Percentiles rank a stretch among this genome's conserved stretches.
These are phyloP conservation scores for Davidsoniella eucalypti DNA, from an alignment of 2,329 filamentous ascomycete species.

Conservation along the genomic window DNA sequence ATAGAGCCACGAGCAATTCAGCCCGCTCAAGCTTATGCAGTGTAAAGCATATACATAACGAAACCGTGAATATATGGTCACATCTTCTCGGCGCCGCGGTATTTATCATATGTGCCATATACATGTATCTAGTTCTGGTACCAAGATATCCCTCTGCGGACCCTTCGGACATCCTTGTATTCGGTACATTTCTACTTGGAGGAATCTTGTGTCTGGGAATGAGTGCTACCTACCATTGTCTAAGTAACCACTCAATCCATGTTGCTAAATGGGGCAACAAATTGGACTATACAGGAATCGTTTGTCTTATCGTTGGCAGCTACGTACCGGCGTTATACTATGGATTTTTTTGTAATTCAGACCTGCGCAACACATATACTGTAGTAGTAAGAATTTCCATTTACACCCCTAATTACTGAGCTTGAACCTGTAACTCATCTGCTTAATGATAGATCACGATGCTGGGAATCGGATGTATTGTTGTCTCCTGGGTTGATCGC, in stretches of 20 bases:
- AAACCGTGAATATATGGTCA: slow-evolving; percentile 47
- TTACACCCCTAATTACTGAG: too few relatives aligned
- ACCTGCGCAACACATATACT: slow-evolving; percentile 55
- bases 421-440: background rate
- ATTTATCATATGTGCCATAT: slow-evolving; percentile 33
- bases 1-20: slow-evolving; percentile 34
- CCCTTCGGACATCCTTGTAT: slow-evolving; percentile 49
- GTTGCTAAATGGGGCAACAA: slow-evolving; percentile 80
- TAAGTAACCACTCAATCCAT: slow-evolving; percentile 65
- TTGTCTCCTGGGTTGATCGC: slow-evolving; percentile 61
- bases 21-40: slow-evolving; percentile 30
- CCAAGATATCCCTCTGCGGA: slow-evolving; percentile 51
- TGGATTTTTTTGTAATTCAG: slow-evolving; percentile 57
- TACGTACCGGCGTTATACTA: slow-evolving; percentile 83
- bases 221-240: slow-evolving; percentile 71
- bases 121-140: slow-evolving; percentile 40
- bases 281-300: slow-evolving; percentile 87
- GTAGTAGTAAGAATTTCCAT: slow-evolving; percentile 40
- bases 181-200: slow-evolving; percentile 64
- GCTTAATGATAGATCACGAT: slow-evolving; percentile 45
- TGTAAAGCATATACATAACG: slow-evolving; percentile 41
- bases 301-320: slow-evolving; percentile 77
- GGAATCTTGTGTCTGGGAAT: slow-evolving; percentile 59
- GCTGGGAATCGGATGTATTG: slow-evolving; percentile 59
- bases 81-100: slow-evolving; percentile 48